Evolutionary conservation across 139 green algal species (phyloP), one percentile per base, ranked within the genome.

Genomic region (Diplosphaera chodatii): DNA sequence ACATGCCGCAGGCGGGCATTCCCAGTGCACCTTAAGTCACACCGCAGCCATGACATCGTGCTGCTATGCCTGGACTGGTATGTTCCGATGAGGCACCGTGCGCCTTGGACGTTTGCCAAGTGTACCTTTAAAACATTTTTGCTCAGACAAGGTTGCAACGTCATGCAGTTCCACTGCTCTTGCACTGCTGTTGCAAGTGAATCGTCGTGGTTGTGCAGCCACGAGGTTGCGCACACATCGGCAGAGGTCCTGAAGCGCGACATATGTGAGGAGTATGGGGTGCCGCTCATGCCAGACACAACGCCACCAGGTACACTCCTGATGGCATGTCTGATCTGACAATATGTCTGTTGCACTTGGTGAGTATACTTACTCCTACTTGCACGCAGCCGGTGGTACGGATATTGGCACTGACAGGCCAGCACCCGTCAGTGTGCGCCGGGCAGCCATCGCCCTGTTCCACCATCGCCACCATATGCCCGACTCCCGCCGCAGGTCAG

Each of bases 21-120:
- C 73, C 90, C 90, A 18, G 66, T 85, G 4, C 62, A 76, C 4
- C 76, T 93, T 20, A 96, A 96, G 74, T 86, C 72, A 67, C 90
- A 96, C 78, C 73, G 90, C 66, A 84, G 69, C 32, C 90, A 95
- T 70, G 90, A 95, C 75, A 84, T 95, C 28, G 84, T 95, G 33
- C 81, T 95, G 75, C 83, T 95, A 30, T 95, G 90, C 73, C 75
- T 93, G 1, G 74, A 83, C 71, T 93, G 87, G 48, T 59, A 18
- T 5, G 48, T 25, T 59, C n/a, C n/a, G n/a, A n/a, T n/a, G n/a
- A n/a, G n/a, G n/a, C n/a, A n/a, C n/a, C n/a, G n/a, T n/a, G n/a
- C n/a, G n/a, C n/a, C n/a, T n/a, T n/a, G n/a, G n/a, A n/a, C n/a
- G n/a, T n/a, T n/a, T n/a, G n/a, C n/a, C n/a, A n/a, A n/a, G n/a